A percentile compares a stretch with the other conserved stretches of the same genome.
These are phyloP conservation scores for Pulveroboletus sp. DNA, from an alignment of 768 basidiomycete genomes.

Conservation along the genomic window DNA sequence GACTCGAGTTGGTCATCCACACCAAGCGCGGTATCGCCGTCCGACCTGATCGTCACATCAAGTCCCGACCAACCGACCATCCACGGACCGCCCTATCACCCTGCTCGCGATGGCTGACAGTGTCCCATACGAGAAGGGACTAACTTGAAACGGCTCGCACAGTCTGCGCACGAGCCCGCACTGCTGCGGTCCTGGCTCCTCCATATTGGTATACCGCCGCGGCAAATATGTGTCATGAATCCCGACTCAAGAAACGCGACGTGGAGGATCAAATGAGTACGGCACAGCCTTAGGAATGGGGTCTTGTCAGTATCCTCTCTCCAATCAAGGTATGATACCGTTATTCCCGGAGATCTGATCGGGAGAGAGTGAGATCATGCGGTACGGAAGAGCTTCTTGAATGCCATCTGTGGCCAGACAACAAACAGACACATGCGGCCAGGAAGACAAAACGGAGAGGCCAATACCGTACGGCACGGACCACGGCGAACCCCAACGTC, in stretches of 20 bases:
- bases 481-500: not conserved
- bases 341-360: constrained; percentile 6
- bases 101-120: not conserved
- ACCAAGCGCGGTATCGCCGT: constrained; percentile 9
- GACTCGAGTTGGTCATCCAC: not conserved
- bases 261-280: not conserved
- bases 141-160: not conserved
- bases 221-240: not conserved
- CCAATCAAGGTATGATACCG: not conserved
- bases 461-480: not conserved
- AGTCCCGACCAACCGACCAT: not conserved
- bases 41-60: constrained; percentile 8
- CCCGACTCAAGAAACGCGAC: not conserved
- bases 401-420: not conserved
- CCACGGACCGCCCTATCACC: constrained; percentile 4
- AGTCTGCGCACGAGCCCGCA: not conserved
- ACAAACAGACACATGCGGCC: too few relatives aligned
- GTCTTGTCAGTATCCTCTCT: not conserved
- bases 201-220: not conserved
- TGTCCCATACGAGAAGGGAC: not conserved
- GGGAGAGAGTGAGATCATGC: not conserved
- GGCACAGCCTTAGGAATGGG: not conserved
- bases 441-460: not conserved
- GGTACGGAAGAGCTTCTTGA: not conserved
- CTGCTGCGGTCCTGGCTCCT: constrained; percentile 14